Conservation (phyloP, 768 basidiomycete species). For the Pleurotus giganteus region DNA sequence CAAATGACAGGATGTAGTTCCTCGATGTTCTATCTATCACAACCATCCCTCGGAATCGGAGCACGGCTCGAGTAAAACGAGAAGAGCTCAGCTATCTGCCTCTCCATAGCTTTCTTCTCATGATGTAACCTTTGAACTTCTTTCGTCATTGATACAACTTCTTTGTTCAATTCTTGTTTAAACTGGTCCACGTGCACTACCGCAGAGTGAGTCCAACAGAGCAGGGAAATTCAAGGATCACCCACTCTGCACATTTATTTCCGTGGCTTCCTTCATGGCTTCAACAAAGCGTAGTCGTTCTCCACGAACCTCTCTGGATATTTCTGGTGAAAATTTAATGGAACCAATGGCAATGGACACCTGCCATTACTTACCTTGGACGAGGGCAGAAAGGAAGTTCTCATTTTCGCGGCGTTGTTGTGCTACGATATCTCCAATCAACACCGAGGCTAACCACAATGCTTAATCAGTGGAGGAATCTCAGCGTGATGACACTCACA, state of each 20-base stretch:
- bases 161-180: conserved; percentile 74
- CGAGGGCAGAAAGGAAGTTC: conserved; percentile 60
- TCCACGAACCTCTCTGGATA: conserved; percentile 81
- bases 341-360: background rate
- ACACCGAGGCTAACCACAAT: conserved; percentile 57
- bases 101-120: conserved; percentile 63
- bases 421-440: conserved; percentile 60
- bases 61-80: conserved; percentile 71
- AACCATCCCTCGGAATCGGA: conserved; percentile 17
- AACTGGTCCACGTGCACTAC: conserved; percentile 85
- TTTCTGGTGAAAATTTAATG: conserved; percentile 41
- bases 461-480: too few relatives aligned
- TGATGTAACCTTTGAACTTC: conserved; percentile 68
- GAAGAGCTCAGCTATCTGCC: conserved; percentile 72
- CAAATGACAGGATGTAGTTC: too few relatives aligned
- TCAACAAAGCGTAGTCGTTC: conserved; percentile 86
- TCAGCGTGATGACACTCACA: background rate
- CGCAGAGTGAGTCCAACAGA: conserved; percentile 10
- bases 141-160: conserved; percentile 71
- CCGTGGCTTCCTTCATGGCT: conserved; percentile 93
- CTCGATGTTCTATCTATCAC: background rate
- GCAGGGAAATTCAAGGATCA: background rate
- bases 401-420: conserved; percentile 75
- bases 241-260: conserved; percentile 80
- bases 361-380: conserved; percentile 44